Evolutionary conservation across 2,329 filamentous ascomycete genomes (phyloP).

Genomic region (Trichothecium roseum): DNA sequence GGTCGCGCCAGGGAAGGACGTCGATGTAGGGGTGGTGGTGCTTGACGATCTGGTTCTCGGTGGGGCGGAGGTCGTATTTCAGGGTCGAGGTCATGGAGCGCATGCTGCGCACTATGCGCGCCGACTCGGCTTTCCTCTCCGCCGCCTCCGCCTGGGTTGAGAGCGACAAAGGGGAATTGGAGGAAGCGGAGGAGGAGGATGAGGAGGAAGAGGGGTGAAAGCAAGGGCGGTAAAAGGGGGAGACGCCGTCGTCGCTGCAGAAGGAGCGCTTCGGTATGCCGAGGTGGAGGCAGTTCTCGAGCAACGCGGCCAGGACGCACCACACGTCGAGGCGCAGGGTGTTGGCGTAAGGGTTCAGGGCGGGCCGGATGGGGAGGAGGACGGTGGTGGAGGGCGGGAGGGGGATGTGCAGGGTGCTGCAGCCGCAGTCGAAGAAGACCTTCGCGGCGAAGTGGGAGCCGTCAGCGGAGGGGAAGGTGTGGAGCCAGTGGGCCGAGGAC

Average conservation of each 20-base stretch:
- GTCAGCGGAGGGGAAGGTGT: no score
- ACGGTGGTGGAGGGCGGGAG: slow-evolving; percentile 7
- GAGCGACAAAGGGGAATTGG: no score
- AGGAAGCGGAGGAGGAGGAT: no score
- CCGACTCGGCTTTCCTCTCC: not conserved
- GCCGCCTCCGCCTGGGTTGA: no score
- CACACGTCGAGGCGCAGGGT: slow-evolving; percentile 14
- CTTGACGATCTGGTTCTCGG: slow-evolving; percentile 11
- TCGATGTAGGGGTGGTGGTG: slow-evolving; percentile 17
- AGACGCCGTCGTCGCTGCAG: slow-evolving; percentile 13
- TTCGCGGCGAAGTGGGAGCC: not conserved
- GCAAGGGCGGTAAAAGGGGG: slow-evolving; percentile 13
- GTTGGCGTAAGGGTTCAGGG: slow-evolving; percentile 12
- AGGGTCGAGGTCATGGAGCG: slow-evolving; percentile 11
- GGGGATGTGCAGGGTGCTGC: slow-evolving; percentile 11
- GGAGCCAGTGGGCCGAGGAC: no score
- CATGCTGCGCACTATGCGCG: slow-evolving; percentile 9
- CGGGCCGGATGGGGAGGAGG: not conserved
- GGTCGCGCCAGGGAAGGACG: slow-evolving; percentile 13
- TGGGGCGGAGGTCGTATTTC: slow-evolving; percentile 16
- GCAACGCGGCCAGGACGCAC: slow-evolving; percentile 13
- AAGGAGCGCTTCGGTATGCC: slow-evolving; percentile 13
- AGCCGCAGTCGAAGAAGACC: slow-evolving; percentile 3
- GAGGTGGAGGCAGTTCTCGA: slow-evolving; percentile 15
- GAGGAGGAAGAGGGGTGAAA: no score